Evolutionary conservation across 2,329 filamentous ascomycete species (phyloP).

Genomic region (Penicillium sp.): DNA sequence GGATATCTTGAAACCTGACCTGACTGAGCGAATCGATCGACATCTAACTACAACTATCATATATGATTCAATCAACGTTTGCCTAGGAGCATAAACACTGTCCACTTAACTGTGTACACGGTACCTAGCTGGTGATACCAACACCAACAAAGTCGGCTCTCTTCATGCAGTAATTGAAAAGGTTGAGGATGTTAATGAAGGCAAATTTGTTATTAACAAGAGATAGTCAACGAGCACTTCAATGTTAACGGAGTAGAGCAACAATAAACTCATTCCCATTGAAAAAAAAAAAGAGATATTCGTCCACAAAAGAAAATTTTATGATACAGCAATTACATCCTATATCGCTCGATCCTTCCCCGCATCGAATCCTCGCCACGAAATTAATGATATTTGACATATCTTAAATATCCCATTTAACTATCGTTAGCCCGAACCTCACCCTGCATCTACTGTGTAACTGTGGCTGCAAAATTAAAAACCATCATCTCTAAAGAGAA

Average conservation of each 20-base stretch:
- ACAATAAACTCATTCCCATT: background rate
- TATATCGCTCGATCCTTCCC: no score
- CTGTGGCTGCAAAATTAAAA: no score
- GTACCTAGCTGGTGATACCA: slow-evolving; percentile 3
- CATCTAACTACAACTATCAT: background rate
- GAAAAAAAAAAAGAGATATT: background rate
- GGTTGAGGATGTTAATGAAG: background rate
- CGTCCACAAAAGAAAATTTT: background rate
- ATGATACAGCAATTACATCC: no score
- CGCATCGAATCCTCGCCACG: no score
- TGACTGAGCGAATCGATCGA: no score
- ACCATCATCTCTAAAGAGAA: no score
- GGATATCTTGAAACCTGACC: no score
- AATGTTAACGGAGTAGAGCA: background rate
- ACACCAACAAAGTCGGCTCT: background rate
- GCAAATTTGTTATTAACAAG: background rate
- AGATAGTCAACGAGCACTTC: background rate
- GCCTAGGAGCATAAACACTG: background rate
- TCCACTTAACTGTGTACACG: slow-evolving; percentile 2
- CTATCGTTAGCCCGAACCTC: no score
- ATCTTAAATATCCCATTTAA: no score
- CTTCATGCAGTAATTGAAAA: background rate
- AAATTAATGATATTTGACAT: no score
- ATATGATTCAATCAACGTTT: background rate
- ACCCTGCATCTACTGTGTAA: no score